Percentiles rank a stretch among this genome's conserved stretches.
Evolutionary conservation across 1,139 yeast genomes (phyloP).

Genomic region (Maudiozyma humilis): DNA sequence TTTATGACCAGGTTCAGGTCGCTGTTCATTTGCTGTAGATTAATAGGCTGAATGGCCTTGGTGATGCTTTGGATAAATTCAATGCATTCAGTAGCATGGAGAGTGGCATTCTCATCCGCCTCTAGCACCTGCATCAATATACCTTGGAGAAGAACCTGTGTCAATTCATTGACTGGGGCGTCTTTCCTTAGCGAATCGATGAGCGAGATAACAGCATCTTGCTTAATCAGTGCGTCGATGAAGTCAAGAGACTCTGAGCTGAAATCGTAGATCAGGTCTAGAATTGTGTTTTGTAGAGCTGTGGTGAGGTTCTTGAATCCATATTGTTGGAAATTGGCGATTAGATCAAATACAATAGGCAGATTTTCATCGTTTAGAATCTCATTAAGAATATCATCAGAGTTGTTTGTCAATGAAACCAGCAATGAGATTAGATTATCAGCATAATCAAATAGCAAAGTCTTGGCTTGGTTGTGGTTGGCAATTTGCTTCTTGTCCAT

Average conservation of each 20-base stretch:
- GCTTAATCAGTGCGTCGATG: slow-evolving; percentile 33
- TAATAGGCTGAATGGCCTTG: slow-evolving; percentile 32
- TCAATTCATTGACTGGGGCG: slow-evolving; percentile 35
- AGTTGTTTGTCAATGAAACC: slow-evolving; percentile 58
- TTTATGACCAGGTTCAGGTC: slow-evolving; percentile 10
- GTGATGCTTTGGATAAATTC: slow-evolving; percentile 31
- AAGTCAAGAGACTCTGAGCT: slow-evolving; percentile 58
- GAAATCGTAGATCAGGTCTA: slow-evolving; percentile 60
- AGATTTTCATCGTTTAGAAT: slow-evolving; percentile 38
- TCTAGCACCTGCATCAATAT: slow-evolving; percentile 54
- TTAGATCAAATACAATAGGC: slow-evolving; percentile 35
- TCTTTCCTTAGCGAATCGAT: slow-evolving; percentile 11
- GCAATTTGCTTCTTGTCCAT: slow-evolving; percentile 24
- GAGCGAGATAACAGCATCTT: slow-evolving; percentile 24
- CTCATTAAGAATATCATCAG: slow-evolving; percentile 50
- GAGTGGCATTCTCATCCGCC: slow-evolving; percentile 15
- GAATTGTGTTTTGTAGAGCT: slow-evolving; percentile 43
- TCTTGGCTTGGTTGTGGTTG: slow-evolving; percentile 23
- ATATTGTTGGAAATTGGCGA: slow-evolving; percentile 36
- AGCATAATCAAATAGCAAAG: slow-evolving; percentile 52
- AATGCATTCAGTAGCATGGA: slow-evolving; percentile 19
- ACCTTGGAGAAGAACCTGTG: slow-evolving; percentile 50
- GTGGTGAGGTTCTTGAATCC: slow-evolving; percentile 32
- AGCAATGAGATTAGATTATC: slow-evolving; percentile 69
- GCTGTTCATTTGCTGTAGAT: slow-evolving; percentile 33